Base-by-base conservation (phyloP, 106 monocot species). In the Platanthera guangdongensis region DNA sequence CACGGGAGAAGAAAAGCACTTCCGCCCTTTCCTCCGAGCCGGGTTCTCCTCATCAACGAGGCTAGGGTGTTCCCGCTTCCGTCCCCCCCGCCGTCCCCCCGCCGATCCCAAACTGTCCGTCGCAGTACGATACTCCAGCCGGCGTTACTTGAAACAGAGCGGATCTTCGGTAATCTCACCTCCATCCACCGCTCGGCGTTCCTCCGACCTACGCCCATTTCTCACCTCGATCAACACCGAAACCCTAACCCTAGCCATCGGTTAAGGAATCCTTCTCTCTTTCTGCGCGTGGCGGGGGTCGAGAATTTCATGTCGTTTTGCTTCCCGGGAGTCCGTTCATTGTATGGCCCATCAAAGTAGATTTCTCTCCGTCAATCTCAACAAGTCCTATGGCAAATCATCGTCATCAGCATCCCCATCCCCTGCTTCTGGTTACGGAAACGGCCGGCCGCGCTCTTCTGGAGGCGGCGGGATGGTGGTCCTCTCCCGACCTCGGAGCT, bases 341-440 rank as follows among this genome's bases (percentile, higher is more conserved):
- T 73, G 72, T 25, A 97, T 97, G 96, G 87, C 96, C 74, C 89
- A 91, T 72, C 88, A 64, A 18, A 81, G 80, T 82, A 97, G 93
- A 81, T 97, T 97, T 75, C 86, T 93, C 30, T 89, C 96, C 46
- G 91, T 97, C 60, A 97, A 97, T 63, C 84, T 89, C 46, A 97
- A 93, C 84, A 91, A 87, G 77, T 97, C 93, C 55, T 93, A 93
- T 77, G 96, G 88, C 48, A 81, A 75, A 12, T 60, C 76, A 7
- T 64, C 85, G 47, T 54, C 52, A 69, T 74, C 2, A 70, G 79
- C 16, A 9, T 63, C 74, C 9, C 57, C 85, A 50, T 53, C 53
- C 53, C 11, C 67, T 5, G 39, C 9, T 67, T 4, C 32, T 12
- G 12, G 67, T 39, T 67, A 67, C 77, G 46, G 59, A 46, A 57